Evolutionary conservation across 1,284 basidiomycete species (phyloP), one percentile per base, ranked within the genome.

Genomic region (Sporisorium sorghi): DNA sequence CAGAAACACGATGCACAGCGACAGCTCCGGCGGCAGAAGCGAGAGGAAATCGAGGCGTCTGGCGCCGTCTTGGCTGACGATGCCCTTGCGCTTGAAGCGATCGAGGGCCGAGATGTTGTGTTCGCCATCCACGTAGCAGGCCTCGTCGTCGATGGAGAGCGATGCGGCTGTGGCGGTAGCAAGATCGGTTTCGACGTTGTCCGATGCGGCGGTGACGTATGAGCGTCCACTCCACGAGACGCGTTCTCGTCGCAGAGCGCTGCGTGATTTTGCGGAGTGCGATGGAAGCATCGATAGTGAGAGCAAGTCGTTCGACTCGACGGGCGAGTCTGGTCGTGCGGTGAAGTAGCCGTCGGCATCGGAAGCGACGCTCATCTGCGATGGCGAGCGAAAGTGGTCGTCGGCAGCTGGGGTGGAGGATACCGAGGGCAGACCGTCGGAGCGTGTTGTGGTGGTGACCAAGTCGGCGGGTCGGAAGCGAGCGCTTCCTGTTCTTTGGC

Each of bases 11-110:
- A 78, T 77, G 47, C 56, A 68, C 23, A 77, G 51, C 11, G 76
- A 60, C 26, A 80, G 59, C 46, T 80, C 78, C 5, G 69, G 53
- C 5, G 78, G 78, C 9, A 77, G 55, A 0, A 35, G 40, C 12
- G 58, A 57, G 35, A 80, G 53, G 23, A 80, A 74, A 48, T 78
- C 78, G n/a, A 71, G 49, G 7, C 69, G 26, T n/a, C 40, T 54
- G 2, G 32, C 5, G 9, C 48, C 35, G 9, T 19, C 12, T 12
- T 46, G 9, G 15, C 44, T 32, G 17, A 11, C 42, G 4, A 15
- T 6, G 0, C 28, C 33, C 4, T 43, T 55, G 30, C 42, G 28
- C 21, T 51, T 40, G 14, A 33, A 7, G 12, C 7, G 19, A 2
- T 49, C 35, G 2, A 30, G 19, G 7, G 50, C 12, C 4, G 57